phyloP scores from a whole-genome alignment of 169 alveolate species.

The Plasmodium berghei region DNA sequence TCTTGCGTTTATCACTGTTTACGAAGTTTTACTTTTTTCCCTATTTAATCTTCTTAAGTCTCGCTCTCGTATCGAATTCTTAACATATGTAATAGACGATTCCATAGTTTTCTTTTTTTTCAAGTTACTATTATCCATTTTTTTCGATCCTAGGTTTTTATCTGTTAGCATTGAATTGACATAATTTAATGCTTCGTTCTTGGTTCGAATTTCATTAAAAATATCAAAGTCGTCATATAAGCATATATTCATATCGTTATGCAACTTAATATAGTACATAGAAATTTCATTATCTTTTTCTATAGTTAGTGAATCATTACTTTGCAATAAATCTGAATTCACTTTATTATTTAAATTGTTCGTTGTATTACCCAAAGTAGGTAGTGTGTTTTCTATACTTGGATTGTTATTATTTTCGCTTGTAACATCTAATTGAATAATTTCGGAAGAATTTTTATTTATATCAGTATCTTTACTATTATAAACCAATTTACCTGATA shows the following conservation, averaged over 20 bases:
- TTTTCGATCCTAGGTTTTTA: constrained; percentile 32
- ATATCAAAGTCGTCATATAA: constrained; percentile 68
- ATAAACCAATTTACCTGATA: constrained; percentile 35
- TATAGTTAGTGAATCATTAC: constrained; percentile 8
- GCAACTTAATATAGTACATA: constrained; percentile 46
- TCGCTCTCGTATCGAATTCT: constrained; percentile 42
- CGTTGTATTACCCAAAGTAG: background rate
- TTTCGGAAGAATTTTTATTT: constrained; percentile 1
- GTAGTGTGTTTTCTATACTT: constrained; percentile 17
- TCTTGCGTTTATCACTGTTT: too few relatives aligned
- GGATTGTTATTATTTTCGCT: background rate
- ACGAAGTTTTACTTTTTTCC: constrained; percentile 50
- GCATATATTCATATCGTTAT: constrained; percentile 24
- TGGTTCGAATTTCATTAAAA: constrained; percentile 48
- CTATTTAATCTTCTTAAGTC: constrained; percentile 65
- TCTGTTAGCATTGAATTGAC: constrained; percentile 42
- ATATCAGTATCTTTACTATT: constrained; percentile 33
- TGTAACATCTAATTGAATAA: background rate
- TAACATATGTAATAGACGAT: constrained; percentile 5
- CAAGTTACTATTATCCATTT: constrained; percentile 21
- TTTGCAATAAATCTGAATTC: background rate
- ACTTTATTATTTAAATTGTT: constrained; percentile 8
- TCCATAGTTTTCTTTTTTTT: constrained; percentile 27
- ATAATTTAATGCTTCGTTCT: constrained; percentile 46
- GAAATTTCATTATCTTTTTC: constrained; percentile 23